Evolutionary conservation across 768 basidiomycete genomes (phyloP).

Genomic region (Pulveroboletus ravenelii): DNA sequence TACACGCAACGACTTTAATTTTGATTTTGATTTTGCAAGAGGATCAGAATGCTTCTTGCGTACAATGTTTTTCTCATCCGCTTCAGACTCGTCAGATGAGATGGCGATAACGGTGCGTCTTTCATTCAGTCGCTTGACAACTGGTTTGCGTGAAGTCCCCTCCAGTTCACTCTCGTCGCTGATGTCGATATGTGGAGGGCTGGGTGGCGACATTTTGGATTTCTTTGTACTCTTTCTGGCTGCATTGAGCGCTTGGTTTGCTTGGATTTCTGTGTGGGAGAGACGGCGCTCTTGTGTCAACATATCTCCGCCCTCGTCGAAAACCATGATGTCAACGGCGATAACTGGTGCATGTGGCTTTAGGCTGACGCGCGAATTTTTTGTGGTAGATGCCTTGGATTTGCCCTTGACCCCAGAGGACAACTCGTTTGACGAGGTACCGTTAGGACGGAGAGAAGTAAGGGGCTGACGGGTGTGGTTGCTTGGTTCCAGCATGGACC

Average conservation of each 20-base stretch:
- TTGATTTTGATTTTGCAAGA: conserved; percentile 10
- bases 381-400: conserved; percentile 13
- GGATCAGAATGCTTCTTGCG: conserved; percentile 3
- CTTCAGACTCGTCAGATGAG: conserved; percentile 49
- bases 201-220: not conserved
- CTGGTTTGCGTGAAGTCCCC: conserved; percentile 17
- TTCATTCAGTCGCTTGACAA: conserved; percentile 10
- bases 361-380: conserved; percentile 25
- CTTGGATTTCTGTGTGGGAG: conserved; percentile 41
- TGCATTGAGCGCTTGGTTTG: conserved; percentile 26
- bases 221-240: conserved; percentile 8
- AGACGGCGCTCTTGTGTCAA: conserved; percentile 59
- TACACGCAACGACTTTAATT: conserved; percentile 23
- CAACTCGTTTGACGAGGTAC: conserved; percentile 35
- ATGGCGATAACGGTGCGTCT: conserved; percentile 27
- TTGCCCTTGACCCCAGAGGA: conserved; percentile 21
- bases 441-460: conserved; percentile 35
- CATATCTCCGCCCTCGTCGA: conserved; percentile 57
- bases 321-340: conserved; percentile 60
- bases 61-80: conserved; percentile 17
- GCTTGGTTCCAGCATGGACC: conserved; percentile 11
- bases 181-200: conserved; percentile 17
- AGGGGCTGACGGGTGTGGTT: conserved; percentile 37
- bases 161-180: conserved; percentile 30
- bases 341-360: conserved; percentile 46